Base-by-base conservation (phyloP, 176 grass and related monocot genomes). In the Coix lacrymajobi region DNA sequence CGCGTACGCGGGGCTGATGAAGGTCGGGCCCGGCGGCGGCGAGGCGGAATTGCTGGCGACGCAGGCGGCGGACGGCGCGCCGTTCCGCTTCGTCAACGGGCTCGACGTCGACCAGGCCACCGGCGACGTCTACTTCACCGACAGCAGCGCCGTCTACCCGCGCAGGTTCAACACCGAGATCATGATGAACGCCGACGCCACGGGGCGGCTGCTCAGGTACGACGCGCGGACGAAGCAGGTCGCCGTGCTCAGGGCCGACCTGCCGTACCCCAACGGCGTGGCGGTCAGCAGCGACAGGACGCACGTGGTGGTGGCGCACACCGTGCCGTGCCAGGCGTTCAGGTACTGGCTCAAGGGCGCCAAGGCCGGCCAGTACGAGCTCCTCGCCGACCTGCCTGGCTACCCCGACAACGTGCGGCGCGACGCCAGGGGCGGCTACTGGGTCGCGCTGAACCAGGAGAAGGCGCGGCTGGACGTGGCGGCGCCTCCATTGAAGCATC, bases 21-120 rank as follows among this genome's bases (percentile, higher is more conserved):
- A 58, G 34, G 89, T 89, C 20, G 86, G 80, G 0, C 70, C 86
- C 3, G 16, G 14, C 19, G 92, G 92, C 11, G 92, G 89, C n/a
- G 62, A 52, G 28, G 84, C 85, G 11, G 61, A 60, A 82, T 39
- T 69, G 43, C 25, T 91, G 32, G 89, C 86, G 9, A 46, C 83
- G 2, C 11, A 40, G 26, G 2, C 36, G 13, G 92, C 89, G 7
- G 87, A 64, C 32, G 88, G 85, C 37, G 83, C 13, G 58, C 85
- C 85, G 14, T 94, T 94, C 67, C 72, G 29, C 39, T 90, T 94
- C 66, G 72, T 84, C 4, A 94, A 94, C 54, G 92, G 92, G 22
- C 26, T 94, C 33, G 92, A 94, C 12, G 75, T 94, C 34, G 85
- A 93, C 52, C 91, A 93, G 79, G 63, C 84, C 29, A 93, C 85